Base-by-base conservation (phyloP, 2,329 filamentous ascomycete genomes). In the Bipolaris gigantea region DNA sequence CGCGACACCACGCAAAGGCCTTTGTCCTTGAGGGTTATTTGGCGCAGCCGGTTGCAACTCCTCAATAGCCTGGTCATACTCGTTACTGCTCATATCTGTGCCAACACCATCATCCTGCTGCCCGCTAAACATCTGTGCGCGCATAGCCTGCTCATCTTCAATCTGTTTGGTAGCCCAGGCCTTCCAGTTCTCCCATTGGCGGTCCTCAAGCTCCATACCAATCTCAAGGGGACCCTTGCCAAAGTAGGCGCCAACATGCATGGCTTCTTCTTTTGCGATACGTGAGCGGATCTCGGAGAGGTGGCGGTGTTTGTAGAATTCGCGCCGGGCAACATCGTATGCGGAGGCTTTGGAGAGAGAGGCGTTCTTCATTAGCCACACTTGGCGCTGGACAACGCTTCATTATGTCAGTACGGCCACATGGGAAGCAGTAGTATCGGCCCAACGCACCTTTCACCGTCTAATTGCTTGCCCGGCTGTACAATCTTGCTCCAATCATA, bases 361-460 rank as follows among this genome's bases (percentile, higher is more conserved):
- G 74, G 76, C 45, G 60, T 73, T 60, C 53, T 66, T 64, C 79
- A 96, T 89, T 56, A 97, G 82, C 84, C 87, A 96, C 55, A 94
- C 73, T 73, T 97, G 93, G 59, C 93, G 87, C 76, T 97, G 93
- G 8, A 97, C 86, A 55, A 97, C 94, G 74, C 93, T 97, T 47
- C 40, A 9, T 10, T n/a, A 10, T 19, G 25, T 49, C 15, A 41
- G 23, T 10, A 8, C 15, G 11, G 18, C 33, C 15, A n/a, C 4
- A n/a, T 38, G 41, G 27, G 41, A 35, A 19, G 9, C 34, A 19
- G 34, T 33, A 5, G 2, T 5, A 15, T 48, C 2, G 25, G 38
- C 2, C 11, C 16, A n/a, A 23, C 61, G 4, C 76, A 94, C 91
- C 88, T 89, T 79, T 96, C 92, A 61, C 94, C 94, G 65, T 89